Percentiles rank a stretch among this genome's conserved stretches.
phyloP scores from a whole-genome alignment of 441 rosid genomes.

The Syzygium malaccense region DNA sequence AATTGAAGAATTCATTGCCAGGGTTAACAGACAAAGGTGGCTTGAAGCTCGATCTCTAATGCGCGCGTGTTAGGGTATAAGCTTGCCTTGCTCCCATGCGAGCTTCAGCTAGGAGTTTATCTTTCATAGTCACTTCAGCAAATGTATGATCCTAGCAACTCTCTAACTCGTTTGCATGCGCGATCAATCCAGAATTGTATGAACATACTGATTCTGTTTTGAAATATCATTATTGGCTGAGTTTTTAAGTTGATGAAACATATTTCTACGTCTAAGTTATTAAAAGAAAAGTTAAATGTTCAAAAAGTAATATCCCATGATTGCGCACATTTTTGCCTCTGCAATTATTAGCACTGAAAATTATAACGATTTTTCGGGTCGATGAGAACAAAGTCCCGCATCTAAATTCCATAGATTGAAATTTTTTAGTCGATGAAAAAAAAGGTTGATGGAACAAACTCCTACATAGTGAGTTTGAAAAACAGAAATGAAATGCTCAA shows the following conservation, averaged over 20 bases:
- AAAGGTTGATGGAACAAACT: not conserved
- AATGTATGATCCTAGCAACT: not conserved
- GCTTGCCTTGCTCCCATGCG: not conserved
- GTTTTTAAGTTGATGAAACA: not conserved
- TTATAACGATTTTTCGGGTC: not conserved
- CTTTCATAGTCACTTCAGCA: not conserved
- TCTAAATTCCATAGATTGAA: not conserved
- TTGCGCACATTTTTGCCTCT: not conserved
- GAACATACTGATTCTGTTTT: not conserved
- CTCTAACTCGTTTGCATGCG: not conserved
- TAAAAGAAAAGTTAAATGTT: not conserved
- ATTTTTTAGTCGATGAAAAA: not conserved
- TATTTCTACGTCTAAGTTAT: not conserved
- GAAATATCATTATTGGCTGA: not conserved
- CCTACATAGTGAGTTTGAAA: not conserved
- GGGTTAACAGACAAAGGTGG: slow-evolving; percentile 53
- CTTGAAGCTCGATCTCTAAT: slow-evolving; percentile 25
- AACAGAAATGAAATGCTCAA: not conserved
- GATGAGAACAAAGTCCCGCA: not conserved
- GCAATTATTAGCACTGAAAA: not conserved
- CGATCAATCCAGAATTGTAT: not conserved
- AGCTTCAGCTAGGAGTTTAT: not conserved
- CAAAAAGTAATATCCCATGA: too few relatives aligned
- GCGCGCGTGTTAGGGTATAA: not conserved
- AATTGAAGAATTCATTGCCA: slow-evolving; percentile 61